Evolutionary conservation across 2,329 filamentous ascomycete genomes (phyloP).

Genomic region (Sporothrix dimorphospora): DNA sequence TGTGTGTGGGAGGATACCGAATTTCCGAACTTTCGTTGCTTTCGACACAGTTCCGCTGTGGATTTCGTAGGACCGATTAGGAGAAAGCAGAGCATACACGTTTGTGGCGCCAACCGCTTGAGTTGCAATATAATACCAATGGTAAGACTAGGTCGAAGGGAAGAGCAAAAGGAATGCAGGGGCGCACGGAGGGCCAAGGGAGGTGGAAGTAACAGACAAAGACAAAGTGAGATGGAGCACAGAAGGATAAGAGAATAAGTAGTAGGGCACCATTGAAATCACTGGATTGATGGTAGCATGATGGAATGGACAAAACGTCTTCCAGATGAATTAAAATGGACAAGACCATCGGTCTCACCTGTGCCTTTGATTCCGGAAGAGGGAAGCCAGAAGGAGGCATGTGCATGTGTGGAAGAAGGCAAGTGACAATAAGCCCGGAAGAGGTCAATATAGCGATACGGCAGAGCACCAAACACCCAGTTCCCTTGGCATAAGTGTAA

Average conservation of each 20-base stretch:
- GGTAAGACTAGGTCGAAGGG: background rate
- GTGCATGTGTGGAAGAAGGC: background rate
- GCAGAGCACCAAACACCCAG: constrained; percentile 7
- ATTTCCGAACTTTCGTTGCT: constrained; percentile 4
- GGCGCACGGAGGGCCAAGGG: background rate
- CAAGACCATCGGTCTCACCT: background rate
- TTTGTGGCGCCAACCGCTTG: background rate
- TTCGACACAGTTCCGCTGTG: background rate
- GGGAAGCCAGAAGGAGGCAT: background rate
- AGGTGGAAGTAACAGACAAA: background rate
- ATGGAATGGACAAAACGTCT: background rate
- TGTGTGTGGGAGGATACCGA: constrained; percentile 12
- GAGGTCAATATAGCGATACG: constrained; percentile 7
- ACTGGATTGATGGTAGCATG: background rate
- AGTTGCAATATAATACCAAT: background rate
- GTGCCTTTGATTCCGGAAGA: background rate
- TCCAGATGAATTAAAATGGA: background rate
- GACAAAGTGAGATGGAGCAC: background rate
- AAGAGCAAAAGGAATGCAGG: background rate
- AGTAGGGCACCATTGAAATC: background rate
- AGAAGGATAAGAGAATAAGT: background rate
- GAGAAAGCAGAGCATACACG: background rate
- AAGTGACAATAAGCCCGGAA: background rate
- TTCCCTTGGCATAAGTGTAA: background rate
- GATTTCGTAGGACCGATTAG: background rate